These are phyloP conservation scores for Solanum pimpinellifolium DNA, from an alignment of 257 asterid species.

Conservation along the genomic window DNA sequence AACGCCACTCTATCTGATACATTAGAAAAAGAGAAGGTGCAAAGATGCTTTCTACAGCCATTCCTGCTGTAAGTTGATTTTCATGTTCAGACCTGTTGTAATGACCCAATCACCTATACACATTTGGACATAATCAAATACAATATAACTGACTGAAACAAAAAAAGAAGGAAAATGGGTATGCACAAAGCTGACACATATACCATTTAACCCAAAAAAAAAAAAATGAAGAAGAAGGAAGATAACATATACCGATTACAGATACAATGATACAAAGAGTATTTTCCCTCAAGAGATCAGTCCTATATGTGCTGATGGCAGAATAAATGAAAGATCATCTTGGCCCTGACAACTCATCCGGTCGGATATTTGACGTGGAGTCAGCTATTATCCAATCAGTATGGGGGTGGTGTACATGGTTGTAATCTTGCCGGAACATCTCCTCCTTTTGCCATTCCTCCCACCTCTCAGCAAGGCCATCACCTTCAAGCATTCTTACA, in stretches of 20 bases:
- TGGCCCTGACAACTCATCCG: conserved; percentile 34
- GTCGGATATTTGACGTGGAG: conserved; percentile 21
- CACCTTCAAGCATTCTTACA: conserved; percentile 45
- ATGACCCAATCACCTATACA: conserved; percentile 11
- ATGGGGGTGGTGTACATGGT: conserved; percentile 20
- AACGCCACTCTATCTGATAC: conserved; percentile 1
- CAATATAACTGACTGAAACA: neutral
- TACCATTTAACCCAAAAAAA: neutral
- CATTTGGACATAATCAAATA: conserved; percentile 8
- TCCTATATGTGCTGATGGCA: neutral
- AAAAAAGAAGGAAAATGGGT: neutral
- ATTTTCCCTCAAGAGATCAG: neutral
- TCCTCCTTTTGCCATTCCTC: conserved; percentile 45
- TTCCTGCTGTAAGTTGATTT: neutral
- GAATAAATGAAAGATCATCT: conserved; percentile 15
- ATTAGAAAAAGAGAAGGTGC: neutral
- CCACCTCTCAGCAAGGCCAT: conserved; percentile 44
- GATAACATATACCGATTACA: neutral
- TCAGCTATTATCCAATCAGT: conserved; percentile 27
- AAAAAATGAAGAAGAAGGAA: neutral
- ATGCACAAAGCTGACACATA: conserved; percentile 14
- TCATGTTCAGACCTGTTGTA: neutral
- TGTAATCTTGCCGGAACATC: conserved; percentile 25
- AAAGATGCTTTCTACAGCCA: conserved; percentile 2
- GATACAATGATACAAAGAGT: neutral